Base-by-base conservation (phyloP, 495 filamentous ascomycete species). In the Penicillium psychrofluorescens region DNA sequence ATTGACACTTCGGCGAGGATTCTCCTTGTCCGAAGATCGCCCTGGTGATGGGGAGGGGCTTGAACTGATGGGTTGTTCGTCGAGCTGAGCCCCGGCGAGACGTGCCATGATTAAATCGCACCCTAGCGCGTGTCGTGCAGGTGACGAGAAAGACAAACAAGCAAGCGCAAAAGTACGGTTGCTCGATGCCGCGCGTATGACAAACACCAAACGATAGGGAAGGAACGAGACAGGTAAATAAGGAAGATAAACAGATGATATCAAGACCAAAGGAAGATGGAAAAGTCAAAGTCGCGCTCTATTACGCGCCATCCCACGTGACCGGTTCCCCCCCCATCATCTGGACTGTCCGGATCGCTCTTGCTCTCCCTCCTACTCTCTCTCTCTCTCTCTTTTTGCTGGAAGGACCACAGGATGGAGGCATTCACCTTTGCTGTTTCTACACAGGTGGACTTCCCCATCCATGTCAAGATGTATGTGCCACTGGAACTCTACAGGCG, bases 351-450 rank as follows among this genome's bases (percentile, higher is more conserved):
- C 6, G 22, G 22, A 4, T 22, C 22, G 22, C 22, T 22, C 4
- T 1, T 16, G 15, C 15, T 16, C 4, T 16, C 22, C 6, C 4
- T 34, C 10, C n/a, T n/a, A n/a, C n/a, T n/a, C n/a, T n/a, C n/a
- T n/a, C n/a, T 16, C 22, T 22, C 4, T 34, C 10, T 2, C 32
- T 34, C 32, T 34, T 9, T 22, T 22, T 22, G 22, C 22, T 22
- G 22, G 22, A 22, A 34, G 32, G 32, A 12, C 9, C 32, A 34
- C 32, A 34, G 32, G 40, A 95, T 96, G 90, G 92, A 98, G 57
- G 82, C 90, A 36, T 96, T 94, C 63, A 90, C 88, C 1, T 97
- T 97, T 70, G 90, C 88, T 37, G 84, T 79, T 52, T 95, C 92
- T 36, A 82, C 85, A 35, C 74, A 79, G 58, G 74, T 96, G 44